Percentiles rank a stretch among this genome's conserved stretches.
Conservation (phyloP, 2,329 filamentous ascomycete species). For the Exutisphaerella laricina region DNA sequence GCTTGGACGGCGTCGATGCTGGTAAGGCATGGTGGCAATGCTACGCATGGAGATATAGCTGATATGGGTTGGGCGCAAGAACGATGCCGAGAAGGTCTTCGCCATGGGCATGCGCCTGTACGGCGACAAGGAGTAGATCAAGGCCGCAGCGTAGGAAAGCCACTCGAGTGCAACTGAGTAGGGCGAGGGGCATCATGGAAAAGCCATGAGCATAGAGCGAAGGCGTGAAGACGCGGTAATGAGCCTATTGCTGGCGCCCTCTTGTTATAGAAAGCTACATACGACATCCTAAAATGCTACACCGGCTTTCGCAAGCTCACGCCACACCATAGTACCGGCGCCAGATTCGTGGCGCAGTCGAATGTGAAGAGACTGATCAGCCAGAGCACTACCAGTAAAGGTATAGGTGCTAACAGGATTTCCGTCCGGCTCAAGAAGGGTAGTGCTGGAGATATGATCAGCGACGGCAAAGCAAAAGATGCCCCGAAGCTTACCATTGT, state of each 20-base stretch:
- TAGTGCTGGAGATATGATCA: slow-evolving; percentile 42
- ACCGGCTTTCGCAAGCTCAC: slow-evolving; percentile 42
- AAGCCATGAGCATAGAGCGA: no score
- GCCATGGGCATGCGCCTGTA: background rate
- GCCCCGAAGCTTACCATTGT: slow-evolving; percentile 48
- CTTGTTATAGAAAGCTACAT: no score
- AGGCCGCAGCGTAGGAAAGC: background rate
- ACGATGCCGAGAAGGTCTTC: background rate
- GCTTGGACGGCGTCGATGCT: background rate
- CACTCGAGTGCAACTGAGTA: background rate
- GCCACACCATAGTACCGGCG: slow-evolving; percentile 47
- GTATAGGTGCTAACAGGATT: slow-evolving; percentile 56
- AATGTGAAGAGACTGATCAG: slow-evolving; percentile 48
- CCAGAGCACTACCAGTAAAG: slow-evolving; percentile 57
- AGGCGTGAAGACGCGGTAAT: no score
- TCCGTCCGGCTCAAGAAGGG: slow-evolving; percentile 64
- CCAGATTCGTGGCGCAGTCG: slow-evolving; percentile 47
- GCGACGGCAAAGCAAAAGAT: slow-evolving; percentile 1
- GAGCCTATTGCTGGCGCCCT: no score
- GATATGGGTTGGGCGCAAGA: background rate
- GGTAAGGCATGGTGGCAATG: background rate
- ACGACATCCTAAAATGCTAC: no score
- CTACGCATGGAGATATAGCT: background rate
- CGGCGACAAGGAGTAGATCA: background rate
- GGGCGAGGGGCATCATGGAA: background rate